A percentile compares a stretch with the other conserved stretches of the same genome.
phyloP scores from a whole-genome alignment of 768 basidiomycete species.

The Psilocybe sp. region DNA sequence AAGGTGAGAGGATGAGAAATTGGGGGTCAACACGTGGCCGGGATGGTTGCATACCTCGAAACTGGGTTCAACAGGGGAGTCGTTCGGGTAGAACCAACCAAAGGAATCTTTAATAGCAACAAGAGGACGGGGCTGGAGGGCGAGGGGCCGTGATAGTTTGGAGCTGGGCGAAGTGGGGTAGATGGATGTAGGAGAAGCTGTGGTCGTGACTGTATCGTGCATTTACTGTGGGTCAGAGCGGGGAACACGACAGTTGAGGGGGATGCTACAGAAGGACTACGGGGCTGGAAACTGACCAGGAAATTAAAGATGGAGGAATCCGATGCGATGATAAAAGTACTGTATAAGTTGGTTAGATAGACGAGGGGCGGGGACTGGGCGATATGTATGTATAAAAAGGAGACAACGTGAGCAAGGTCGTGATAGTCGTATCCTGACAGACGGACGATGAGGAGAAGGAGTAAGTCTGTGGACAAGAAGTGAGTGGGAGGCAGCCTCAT shows the following conservation, averaged over 20 bases:
- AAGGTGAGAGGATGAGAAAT: slow-evolving; percentile 11
- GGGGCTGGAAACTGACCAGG: slow-evolving; percentile 32
- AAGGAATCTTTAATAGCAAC: slow-evolving; percentile 33
- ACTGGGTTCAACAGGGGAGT: slow-evolving; percentile 36
- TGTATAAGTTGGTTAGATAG: slow-evolving; percentile 16
- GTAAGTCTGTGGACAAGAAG: slow-evolving; percentile 47
- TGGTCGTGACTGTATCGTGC: slow-evolving; percentile 64
- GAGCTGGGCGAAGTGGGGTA: slow-evolving; percentile 13
- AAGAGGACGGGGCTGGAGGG: slow-evolving; percentile 20
- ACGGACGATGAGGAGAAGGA: slow-evolving; percentile 22
- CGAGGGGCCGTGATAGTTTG: slow-evolving; percentile 19
- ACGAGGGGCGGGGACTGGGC: slow-evolving; percentile 1
- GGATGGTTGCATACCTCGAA: slow-evolving; percentile 40
- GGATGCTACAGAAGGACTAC: slow-evolving; percentile 13
- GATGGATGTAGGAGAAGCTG: slow-evolving; percentile 35
- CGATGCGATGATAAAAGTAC: slow-evolving; percentile 29
- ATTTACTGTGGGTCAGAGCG: slow-evolving; percentile 49
- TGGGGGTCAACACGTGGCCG: slow-evolving; percentile 30
- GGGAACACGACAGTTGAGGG: slow-evolving; percentile 18
- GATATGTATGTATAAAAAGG: slow-evolving; percentile 26
- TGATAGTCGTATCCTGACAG: slow-evolving; percentile 18
- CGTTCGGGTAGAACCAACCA: slow-evolving; percentile 50
- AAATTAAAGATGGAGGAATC: slow-evolving; percentile 35
- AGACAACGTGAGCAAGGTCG: slow-evolving; percentile 15
- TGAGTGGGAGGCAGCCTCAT: slow-evolving; percentile 54